These are phyloP conservation scores for Carex myosuroides DNA, from an alignment of 176 grass and related monocot species.

Conservation along the genomic window DNA sequence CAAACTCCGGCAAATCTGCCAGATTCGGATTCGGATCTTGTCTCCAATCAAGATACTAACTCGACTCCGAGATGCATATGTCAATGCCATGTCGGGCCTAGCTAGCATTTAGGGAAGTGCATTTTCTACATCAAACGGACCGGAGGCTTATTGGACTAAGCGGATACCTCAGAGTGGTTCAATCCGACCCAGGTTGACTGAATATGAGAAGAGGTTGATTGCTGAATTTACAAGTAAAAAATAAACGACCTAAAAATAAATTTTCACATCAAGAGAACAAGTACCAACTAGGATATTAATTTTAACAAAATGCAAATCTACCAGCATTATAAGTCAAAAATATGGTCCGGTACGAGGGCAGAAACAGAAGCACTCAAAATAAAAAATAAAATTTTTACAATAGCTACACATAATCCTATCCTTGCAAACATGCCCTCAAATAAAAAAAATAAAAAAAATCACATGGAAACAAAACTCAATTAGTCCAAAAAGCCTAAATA, in stretches of 20 bases:
- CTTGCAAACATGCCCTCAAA: not conserved
- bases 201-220: constrained; percentile 51
- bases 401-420: not conserved
- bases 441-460: not conserved
- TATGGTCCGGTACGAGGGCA: not conserved
- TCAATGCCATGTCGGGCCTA: constrained; percentile 51
- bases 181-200: constrained; percentile 20
- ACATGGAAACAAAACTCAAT: not conserved
- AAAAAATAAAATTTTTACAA: not conserved
- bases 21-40: constrained; percentile 24
- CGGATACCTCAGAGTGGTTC: constrained; percentile 36
- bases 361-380: not conserved
- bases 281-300: not conserved
- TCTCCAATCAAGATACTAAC: constrained; percentile 44
- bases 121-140: constrained; percentile 16
- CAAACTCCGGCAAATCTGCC: constrained; percentile 38
- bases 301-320: not conserved
- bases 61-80: constrained; percentile 57
- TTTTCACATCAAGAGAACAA: too few relatives aligned
- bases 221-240: constrained; percentile 57
- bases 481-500: not conserved
- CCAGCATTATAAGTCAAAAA: not conserved
- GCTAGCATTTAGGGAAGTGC: constrained; percentile 32
- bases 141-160: constrained; percentile 47
- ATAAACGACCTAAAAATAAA: not conserved